Evolutionary conservation across 2,329 filamentous ascomycete genomes (phyloP).

Genomic region (Rhynchosporium graminicola): DNA sequence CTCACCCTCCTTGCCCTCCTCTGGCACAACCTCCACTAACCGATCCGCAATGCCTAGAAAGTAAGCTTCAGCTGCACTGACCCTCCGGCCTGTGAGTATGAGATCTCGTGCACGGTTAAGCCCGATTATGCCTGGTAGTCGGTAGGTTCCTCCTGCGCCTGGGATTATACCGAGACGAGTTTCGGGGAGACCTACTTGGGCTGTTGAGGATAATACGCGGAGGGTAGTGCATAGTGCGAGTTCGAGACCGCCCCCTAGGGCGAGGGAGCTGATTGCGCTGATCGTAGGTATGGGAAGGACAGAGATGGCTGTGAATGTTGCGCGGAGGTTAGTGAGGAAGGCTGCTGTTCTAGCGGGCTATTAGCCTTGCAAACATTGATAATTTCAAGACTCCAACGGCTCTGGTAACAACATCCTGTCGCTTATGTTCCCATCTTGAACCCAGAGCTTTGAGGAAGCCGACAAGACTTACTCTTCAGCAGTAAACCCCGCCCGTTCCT

Average conservation of each 20-base stretch:
- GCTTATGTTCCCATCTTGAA: neutral
- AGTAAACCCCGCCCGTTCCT: conserved; percentile 78
- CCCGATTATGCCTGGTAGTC: conserved; percentile 81
- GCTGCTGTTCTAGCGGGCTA: conserved; percentile 62
- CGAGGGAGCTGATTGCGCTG: conserved; percentile 79
- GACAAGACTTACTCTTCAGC: conserved; percentile 63
- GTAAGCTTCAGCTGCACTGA: conserved; percentile 82
- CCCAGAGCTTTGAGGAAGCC: neutral
- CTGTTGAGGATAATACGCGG: conserved; percentile 80
- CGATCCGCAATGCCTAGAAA: conserved; percentile 88
- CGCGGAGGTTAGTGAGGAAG: conserved; percentile 77
- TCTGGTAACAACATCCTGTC: neutral
- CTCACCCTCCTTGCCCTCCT: conserved; percentile 45
- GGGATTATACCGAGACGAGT: conserved; percentile 93
- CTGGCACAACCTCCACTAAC: conserved; percentile 75
- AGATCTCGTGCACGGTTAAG: conserved; percentile 81
- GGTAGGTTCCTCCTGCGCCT: conserved; percentile 88
- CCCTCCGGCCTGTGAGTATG: conserved; percentile 85
- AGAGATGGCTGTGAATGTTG: conserved; percentile 72
- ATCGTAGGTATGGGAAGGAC: conserved; percentile 86
- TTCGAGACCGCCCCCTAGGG: conserved; percentile 91
- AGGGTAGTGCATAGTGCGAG: conserved; percentile 87
- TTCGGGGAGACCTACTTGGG: conserved; percentile 81
- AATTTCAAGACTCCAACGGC: neutral
- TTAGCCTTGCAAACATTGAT: neutral